Conservation (phyloP, 768 basidiomycete genomes). For the Fomitopsis serialis region DNA sequence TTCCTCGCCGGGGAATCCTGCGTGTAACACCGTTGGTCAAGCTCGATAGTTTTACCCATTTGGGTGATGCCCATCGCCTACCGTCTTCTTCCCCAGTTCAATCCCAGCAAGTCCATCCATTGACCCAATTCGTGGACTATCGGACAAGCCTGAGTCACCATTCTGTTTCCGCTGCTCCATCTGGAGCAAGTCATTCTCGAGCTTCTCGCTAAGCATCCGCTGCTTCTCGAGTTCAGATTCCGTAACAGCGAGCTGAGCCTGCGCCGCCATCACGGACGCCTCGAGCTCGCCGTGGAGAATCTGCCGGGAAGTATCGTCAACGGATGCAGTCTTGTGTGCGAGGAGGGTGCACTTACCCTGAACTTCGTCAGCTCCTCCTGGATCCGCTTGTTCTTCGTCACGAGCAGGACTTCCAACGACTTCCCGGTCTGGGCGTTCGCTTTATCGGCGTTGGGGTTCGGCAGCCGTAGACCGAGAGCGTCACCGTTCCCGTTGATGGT, state of each 20-base stretch:
- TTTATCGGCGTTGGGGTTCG: conserved; percentile 87
- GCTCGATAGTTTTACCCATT: no score
- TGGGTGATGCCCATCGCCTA: no score
- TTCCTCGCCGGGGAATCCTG: conserved; percentile 33
- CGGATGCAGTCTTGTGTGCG: background rate
- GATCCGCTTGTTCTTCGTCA: conserved; percentile 89
- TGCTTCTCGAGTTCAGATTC: conserved; percentile 73
- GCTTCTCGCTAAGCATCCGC: conserved; percentile 74
- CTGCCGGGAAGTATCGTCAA: conserved; percentile 30
- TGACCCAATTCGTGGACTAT: conserved; percentile 14
- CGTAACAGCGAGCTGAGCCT: conserved; percentile 53
- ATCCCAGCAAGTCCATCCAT: conserved; percentile 66
- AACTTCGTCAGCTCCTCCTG: conserved; percentile 91
- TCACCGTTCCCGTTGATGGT: conserved; percentile 35
- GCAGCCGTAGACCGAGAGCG: conserved; percentile 60
- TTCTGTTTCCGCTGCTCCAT: conserved; percentile 58
- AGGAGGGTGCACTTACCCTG: conserved; percentile 45
- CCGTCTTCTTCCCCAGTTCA: conserved; percentile 57
- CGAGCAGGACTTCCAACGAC: conserved; percentile 86
- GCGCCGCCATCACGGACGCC: conserved; percentile 50
- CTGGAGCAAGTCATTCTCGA: conserved; percentile 86
- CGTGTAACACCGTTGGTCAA: no score
- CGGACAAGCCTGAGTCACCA: conserved; percentile 20
- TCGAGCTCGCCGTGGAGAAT: conserved; percentile 83
- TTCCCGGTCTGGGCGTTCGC: conserved; percentile 70